Base-by-base conservation (phyloP, 495 filamentous ascomycete genomes). In the Lentithecium fluviatile region DNA sequence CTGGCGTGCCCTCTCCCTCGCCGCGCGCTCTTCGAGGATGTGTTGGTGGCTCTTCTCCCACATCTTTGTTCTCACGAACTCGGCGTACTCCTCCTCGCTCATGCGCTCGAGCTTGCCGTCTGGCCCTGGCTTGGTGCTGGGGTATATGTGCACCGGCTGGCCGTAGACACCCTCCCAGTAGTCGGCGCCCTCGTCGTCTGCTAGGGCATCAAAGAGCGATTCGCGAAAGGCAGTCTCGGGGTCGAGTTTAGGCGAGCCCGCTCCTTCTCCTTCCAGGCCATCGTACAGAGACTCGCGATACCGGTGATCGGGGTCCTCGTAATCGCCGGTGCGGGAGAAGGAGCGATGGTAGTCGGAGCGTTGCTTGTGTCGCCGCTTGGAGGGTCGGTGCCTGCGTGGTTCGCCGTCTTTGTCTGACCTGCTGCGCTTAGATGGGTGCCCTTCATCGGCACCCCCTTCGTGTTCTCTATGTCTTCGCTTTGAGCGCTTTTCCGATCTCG, bases 201-300 rank as follows among this genome's bases (percentile, higher is more conserved):
- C 95, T 72, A 98, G 85, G n/a, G 94, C 94, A 73, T 98, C 94
- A 78, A 97, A 96, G 47, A 97, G 85, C n/a, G 90, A 94, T 76
- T 96, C 90, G 24, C 90, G 87, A 74, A 98, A 98, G 15, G 92
- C 91, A 10, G 79, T 75, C 19, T 85, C 81, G 5, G 88, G 79
- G 62, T 85, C 80, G 15, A 81, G 52, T 38, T 66, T 6, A 19
- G 17, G 13, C 74, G 15, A 19, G 29, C 12, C 15, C 4, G n/a
- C 29, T 17, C 42, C 52, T 10, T 20, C 20, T 8, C 19, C 25
- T 11, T 60, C 36, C 5, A 60, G 23, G 1, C 24, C 62, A 36
- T 65, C 62, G 32, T 46, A 65, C 15, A 65, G 42, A 4, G 56
- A 60, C 23, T 65, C 62, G 19, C 62, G 62, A 15, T 56, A 26